Conservation (phyloP, 2,329 filamentous ascomycete species). For the Curvularia lunata region DNA sequence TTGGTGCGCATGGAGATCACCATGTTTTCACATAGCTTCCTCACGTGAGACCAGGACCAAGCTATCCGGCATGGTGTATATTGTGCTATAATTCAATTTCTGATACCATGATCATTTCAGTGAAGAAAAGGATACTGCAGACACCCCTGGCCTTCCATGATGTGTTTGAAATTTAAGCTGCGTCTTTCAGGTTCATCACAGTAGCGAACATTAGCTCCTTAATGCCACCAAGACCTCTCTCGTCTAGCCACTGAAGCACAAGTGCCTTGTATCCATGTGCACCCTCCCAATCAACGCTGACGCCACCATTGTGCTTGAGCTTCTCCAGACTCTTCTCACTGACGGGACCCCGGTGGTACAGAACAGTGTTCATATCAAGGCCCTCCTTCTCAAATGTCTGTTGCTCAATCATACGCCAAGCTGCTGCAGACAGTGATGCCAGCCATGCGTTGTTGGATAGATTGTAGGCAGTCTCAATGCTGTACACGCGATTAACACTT, state of each 20-base stretch:
- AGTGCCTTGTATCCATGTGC: slow-evolving; percentile 77
- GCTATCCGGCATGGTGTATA: neutral
- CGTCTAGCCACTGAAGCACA: slow-evolving; percentile 72
- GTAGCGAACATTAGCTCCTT: slow-evolving; percentile 78
- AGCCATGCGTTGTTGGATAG: slow-evolving; percentile 56
- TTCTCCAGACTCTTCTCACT: slow-evolving; percentile 69
- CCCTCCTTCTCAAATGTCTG: slow-evolving; percentile 46
- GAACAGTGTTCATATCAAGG: slow-evolving; percentile 28
- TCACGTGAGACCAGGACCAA: neutral
- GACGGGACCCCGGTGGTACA: slow-evolving; percentile 61
- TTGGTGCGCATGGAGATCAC: neutral
- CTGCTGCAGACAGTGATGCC: slow-evolving; percentile 55
- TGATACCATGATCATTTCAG: neutral
- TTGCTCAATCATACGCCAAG: slow-evolving; percentile 57
- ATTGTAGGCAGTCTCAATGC: slow-evolving; percentile 53
- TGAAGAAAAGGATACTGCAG: neutral
- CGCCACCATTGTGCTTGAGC: slow-evolving; percentile 69
- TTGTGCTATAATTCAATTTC: neutral
- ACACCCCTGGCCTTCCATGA: neutral
- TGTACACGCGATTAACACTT: slow-evolving; percentile 47
- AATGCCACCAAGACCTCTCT: slow-evolving; percentile 69
- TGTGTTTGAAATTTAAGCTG: neutral
- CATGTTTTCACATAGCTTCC: neutral
- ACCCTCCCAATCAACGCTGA: slow-evolving; percentile 72
- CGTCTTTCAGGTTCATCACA: slow-evolving; percentile 71